Conservation (phyloP, 2,329 filamentous ascomycete species). For the Blumeriella jaapii region DNA sequence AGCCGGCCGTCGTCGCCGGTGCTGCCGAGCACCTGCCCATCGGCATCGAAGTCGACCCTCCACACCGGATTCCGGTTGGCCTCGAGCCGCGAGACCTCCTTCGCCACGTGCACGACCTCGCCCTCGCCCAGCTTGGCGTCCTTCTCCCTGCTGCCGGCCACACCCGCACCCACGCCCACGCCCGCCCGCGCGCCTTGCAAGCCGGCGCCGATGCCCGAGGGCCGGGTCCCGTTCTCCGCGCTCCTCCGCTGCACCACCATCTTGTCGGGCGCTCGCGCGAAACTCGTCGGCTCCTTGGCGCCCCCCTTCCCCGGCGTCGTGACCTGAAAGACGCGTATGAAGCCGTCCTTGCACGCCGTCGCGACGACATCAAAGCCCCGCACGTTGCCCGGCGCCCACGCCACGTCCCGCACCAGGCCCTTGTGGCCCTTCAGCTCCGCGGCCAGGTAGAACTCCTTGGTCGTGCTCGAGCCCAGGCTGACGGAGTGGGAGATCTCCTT, state of each 20-base stretch:
- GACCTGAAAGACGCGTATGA: slow-evolving; percentile 77
- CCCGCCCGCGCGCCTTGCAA: slow-evolving; percentile 33
- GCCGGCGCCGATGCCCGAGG: slow-evolving; percentile 42
- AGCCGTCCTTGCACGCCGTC: slow-evolving; percentile 86
- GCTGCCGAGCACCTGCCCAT: slow-evolving; percentile 62
- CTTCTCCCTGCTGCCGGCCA: too few relatives aligned
- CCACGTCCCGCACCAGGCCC: slow-evolving; percentile 72
- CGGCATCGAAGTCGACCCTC: slow-evolving; percentile 59
- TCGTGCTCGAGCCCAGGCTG: slow-evolving; percentile 43
- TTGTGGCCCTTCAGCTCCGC: slow-evolving; percentile 63
- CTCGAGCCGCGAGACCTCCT: slow-evolving; percentile 55
- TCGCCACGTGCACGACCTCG: slow-evolving; percentile 50
- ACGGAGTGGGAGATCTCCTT: slow-evolving; percentile 39
- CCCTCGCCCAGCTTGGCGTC: slow-evolving; percentile 43
- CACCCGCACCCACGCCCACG: slow-evolving; percentile 29
- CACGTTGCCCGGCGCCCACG: slow-evolving; percentile 88
- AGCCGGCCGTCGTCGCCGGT: slow-evolving; percentile 66
- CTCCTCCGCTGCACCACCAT: slow-evolving; percentile 17
- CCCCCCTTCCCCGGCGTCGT: slow-evolving; percentile 45
- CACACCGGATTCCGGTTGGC: slow-evolving; percentile 61
- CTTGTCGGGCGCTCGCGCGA: slow-evolving; percentile 21
- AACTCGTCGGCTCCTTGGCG: slow-evolving; percentile 25
- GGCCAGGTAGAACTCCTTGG: slow-evolving; percentile 75
- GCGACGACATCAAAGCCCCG: slow-evolving; percentile 83
- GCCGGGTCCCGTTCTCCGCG: slow-evolving; percentile 20